phyloP scores from a whole-genome alignment of 2,329 filamentous ascomycete genomes.

The Aspergillus unguis region DNA sequence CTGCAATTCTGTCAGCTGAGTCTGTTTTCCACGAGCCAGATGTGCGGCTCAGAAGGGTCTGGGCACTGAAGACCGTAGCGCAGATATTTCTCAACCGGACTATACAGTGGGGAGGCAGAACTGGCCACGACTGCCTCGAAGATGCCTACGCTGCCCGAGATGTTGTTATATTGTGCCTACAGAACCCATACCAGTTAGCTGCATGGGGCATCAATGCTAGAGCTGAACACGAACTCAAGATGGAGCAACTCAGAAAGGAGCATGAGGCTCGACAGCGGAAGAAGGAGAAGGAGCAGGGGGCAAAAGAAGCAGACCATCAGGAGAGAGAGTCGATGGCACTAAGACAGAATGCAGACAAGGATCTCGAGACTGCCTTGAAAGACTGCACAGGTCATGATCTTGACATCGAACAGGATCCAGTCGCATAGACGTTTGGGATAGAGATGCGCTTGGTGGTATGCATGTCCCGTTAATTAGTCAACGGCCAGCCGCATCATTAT shows the following conservation, averaged over 20 bases:
- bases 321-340: constrained; percentile 60
- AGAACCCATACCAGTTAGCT: constrained; percentile 35
- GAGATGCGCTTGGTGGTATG: too few relatives aligned
- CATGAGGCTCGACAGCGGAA: not conserved
- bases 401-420: too few relatives aligned
- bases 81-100: constrained; percentile 33
- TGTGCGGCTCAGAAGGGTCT: constrained; percentile 18
- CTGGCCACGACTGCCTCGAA: constrained; percentile 49
- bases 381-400: too few relatives aligned
- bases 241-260: constrained; percentile 1
- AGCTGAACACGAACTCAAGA: not conserved
- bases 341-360: not conserved
- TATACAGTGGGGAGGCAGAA: constrained; percentile 32
- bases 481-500: too few relatives aligned
- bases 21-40: constrained; percentile 19
- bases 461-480: too few relatives aligned
- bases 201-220: constrained; percentile 29
- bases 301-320: constrained; percentile 59
- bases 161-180: constrained; percentile 47
- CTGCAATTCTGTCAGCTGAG: constrained; percentile 40
- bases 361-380: too few relatives aligned
- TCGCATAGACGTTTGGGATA: too few relatives aligned
- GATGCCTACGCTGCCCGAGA: constrained; percentile 51
- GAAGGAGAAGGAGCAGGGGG: not conserved
- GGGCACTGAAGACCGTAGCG: constrained; percentile 38